These are phyloP conservation scores for Citrus sp. DNA, from an alignment of 345 rosid species.

Conservation along the genomic window DNA sequence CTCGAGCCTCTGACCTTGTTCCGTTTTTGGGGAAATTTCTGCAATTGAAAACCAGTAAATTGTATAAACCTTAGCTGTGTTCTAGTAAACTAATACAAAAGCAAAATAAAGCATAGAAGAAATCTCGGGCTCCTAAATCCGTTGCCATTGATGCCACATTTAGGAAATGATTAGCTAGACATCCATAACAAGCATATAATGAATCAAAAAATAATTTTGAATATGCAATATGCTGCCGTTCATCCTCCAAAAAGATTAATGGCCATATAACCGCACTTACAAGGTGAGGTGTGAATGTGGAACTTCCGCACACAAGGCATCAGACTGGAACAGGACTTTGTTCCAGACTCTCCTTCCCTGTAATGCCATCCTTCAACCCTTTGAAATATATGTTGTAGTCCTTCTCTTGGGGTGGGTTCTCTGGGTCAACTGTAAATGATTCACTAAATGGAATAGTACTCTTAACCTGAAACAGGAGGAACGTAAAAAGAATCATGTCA, in stretches of 20 bases:
- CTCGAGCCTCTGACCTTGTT: conserved; percentile 1
- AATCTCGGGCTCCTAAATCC: no score
- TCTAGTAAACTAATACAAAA: no score
- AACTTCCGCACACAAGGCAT: conserved; percentile 1
- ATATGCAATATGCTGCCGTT: background rate
- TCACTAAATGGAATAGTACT: conserved; percentile 87
- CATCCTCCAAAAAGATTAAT: background rate
- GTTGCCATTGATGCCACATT: no score
- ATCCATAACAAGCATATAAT: background rate
- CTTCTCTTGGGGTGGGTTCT: conserved; percentile 86
- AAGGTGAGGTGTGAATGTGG: background rate
- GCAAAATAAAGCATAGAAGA: background rate
- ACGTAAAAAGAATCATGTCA: background rate
- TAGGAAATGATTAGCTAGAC: background rate
- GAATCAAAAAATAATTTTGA: no score
- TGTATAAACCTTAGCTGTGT: background rate
- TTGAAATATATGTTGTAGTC: conserved; percentile 70
- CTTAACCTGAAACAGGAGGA: conserved; percentile 57
- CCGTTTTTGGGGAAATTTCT: background rate
- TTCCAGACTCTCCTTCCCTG: conserved; percentile 74
- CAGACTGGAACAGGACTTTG: conserved; percentile 55
- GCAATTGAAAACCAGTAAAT: background rate
- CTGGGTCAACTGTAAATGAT: conserved; percentile 81
- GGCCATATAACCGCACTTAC: background rate
- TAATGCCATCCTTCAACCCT: conserved; percentile 68